Conservation (phyloP, 2,329 filamentous ascomycete genomes). For the Scleromitrula shiraiana region DNA sequence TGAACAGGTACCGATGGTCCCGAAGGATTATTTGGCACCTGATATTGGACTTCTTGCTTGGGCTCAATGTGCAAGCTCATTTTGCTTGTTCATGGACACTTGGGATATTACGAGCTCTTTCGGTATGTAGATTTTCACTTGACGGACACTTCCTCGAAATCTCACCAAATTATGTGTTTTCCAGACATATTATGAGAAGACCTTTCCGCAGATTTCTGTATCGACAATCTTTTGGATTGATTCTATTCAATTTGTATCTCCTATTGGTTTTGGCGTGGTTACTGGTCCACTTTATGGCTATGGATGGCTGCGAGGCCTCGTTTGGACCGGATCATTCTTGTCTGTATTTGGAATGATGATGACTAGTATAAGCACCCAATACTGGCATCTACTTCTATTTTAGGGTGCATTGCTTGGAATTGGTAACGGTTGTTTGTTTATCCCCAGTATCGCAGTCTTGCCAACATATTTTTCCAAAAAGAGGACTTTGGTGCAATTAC, state of each 20-base stretch:
- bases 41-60: neutral
- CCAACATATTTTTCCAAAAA: slow-evolving; percentile 39
- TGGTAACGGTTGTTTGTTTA: slow-evolving; percentile 35
- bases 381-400: slow-evolving; percentile 37
- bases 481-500: slow-evolving; percentile 59
- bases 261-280: slow-evolving; percentile 35
- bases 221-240: slow-evolving; percentile 38
- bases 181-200: slow-evolving; percentile 35
- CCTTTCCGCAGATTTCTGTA: slow-evolving; percentile 26
- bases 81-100: slow-evolving; percentile 3
- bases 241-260: slow-evolving; percentile 34
- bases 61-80: neutral
- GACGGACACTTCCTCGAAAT: neutral
- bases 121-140: slow-evolving; percentile 11
- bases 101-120: slow-evolving; percentile 33
- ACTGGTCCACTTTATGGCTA: slow-evolving; percentile 33
- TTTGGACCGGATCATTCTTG: slow-evolving; percentile 25
- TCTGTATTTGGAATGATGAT: slow-evolving; percentile 33
- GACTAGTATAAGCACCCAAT: slow-evolving; percentile 32
- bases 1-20: too few species aligned
- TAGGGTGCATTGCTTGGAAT: slow-evolving; percentile 37
- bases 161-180: too few species aligned
- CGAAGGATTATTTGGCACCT: too few species aligned
- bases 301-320: slow-evolving; percentile 30
- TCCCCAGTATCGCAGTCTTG: slow-evolving; percentile 32